Evolutionary conservation across 176 grass and related monocot species (phyloP).

Genomic region (Melocanna baccifera): DNA sequence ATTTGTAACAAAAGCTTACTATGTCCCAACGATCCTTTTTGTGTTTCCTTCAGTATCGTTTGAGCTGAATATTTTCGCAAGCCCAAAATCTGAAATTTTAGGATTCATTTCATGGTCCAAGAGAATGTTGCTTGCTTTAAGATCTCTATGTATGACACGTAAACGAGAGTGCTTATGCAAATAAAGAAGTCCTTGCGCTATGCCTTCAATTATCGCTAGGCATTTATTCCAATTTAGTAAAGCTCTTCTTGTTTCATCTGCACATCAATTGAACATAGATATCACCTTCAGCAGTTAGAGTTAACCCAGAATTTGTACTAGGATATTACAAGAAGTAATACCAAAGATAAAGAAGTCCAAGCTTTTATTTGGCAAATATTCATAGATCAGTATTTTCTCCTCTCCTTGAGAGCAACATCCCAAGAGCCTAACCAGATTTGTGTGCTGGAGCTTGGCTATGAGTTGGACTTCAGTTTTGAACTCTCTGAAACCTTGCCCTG

Average conservation of each 20-base stretch:
- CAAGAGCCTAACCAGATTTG: slow-evolving; percentile 20
- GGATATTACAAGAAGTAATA: neutral
- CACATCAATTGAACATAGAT: neutral
- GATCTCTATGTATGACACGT: slow-evolving; percentile 28
- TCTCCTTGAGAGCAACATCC: slow-evolving; percentile 13
- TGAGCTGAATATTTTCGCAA: neutral
- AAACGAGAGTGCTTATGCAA: slow-evolving; percentile 11
- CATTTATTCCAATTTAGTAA: slow-evolving; percentile 19
- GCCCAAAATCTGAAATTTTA: neutral
- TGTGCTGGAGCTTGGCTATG: slow-evolving; percentile 26
- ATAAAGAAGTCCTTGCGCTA: slow-evolving; percentile 16
- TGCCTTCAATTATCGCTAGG: slow-evolving; percentile 1
- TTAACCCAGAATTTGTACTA: neutral
- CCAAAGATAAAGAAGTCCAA: slow-evolving; percentile 26
- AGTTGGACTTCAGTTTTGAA: slow-evolving; percentile 31
- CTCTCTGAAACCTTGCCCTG: slow-evolving; percentile 19
- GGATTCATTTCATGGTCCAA: slow-evolving; percentile 16
- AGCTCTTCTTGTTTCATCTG: slow-evolving; percentile 1
- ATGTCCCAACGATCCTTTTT: slow-evolving; percentile 1
- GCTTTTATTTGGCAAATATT: neutral
- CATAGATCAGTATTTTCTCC: slow-evolving; percentile 26
- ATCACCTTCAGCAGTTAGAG: neutral
- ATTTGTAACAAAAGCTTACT: neutral
- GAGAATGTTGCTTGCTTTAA: slow-evolving; percentile 33
- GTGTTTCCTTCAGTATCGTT: slow-evolving; percentile 8